phyloP scores from a whole-genome alignment of 169 alveolate species.

The Plasmodium inui region DNA sequence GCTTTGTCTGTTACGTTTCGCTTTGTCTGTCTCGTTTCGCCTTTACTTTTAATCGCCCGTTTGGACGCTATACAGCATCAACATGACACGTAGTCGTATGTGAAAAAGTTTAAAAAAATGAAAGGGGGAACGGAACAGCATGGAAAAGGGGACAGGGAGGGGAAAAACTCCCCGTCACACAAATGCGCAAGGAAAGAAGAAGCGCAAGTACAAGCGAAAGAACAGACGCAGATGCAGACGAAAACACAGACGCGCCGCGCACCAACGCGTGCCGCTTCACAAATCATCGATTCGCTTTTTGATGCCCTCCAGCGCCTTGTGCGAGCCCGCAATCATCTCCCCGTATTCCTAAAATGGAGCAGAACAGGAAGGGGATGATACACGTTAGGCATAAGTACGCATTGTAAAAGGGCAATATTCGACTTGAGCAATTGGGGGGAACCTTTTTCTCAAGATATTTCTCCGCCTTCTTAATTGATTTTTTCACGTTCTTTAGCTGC shows the following conservation, averaged over 20 bases:
- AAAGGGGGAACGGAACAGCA: neutral
- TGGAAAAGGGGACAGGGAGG: neutral
- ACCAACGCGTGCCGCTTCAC: neutral
- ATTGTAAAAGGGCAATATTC: neutral
- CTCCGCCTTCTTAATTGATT: slow-evolving; percentile 56
- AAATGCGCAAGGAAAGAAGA: neutral
- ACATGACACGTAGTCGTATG: neutral
- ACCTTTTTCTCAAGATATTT: slow-evolving; percentile 32
- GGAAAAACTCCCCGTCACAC: neutral
- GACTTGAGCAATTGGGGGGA: neutral
- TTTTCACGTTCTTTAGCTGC: slow-evolving; percentile 61
- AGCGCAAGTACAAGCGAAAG: neutral
- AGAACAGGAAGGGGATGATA: neutral
- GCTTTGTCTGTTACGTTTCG: neutral
- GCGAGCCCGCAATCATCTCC: slow-evolving; percentile 12
- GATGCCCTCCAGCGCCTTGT: slow-evolving; percentile 33
- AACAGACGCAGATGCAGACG: neutral
- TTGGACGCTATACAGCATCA: neutral
- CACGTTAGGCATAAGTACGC: neutral
- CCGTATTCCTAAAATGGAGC: slow-evolving; percentile 37
- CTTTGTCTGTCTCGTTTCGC: neutral
- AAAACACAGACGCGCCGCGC: neutral
- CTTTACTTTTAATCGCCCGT: neutral
- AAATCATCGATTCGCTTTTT: slow-evolving; percentile 64
- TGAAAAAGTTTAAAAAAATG: neutral